Conservation (phyloP, 257 asterid genomes). For the Solanum paucissectum region DNA sequence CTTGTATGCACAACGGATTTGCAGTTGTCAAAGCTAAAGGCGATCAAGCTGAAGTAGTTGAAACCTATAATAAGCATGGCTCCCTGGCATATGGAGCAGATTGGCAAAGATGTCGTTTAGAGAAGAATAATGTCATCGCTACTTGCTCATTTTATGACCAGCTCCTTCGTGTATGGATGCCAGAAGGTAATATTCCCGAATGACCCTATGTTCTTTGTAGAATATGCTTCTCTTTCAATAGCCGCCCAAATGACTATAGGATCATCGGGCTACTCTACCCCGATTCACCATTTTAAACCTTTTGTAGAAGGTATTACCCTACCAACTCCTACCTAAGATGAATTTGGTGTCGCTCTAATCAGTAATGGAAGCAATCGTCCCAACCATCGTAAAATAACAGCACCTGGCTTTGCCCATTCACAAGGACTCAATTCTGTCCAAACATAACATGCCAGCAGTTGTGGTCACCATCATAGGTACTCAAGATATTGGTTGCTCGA, state of each 20-base stretch:
- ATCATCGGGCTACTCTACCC: background rate
- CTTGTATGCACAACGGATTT: constrained; percentile 86
- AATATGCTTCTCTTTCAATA: background rate
- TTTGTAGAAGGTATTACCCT: background rate
- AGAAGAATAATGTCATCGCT: constrained; percentile 38
- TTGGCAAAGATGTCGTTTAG: constrained; percentile 60
- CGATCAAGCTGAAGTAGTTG: constrained; percentile 31
- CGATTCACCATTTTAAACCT: background rate
- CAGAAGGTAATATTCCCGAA: constrained; percentile 16
- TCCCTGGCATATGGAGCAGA: constrained; percentile 97
- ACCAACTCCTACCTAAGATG: background rate
- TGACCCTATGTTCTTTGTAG: background rate
- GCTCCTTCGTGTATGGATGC: constrained; percentile 65
- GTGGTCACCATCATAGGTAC: background rate
- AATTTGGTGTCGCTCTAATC: background rate
- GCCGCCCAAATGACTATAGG: background rate
- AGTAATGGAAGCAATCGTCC: background rate
- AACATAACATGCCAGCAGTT: background rate
- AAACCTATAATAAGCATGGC: constrained; percentile 44
- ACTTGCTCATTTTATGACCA: constrained; percentile 85
- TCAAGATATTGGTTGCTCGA: background rate
- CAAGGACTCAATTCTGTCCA: background rate
- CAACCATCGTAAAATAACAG: background rate
- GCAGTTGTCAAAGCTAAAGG: constrained; percentile 42
- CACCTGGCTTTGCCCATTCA: background rate